Evolutionary conservation across 805 yeast genomes (phyloP).

Genomic region (Sugiyamaella qingdaonensis): DNA sequence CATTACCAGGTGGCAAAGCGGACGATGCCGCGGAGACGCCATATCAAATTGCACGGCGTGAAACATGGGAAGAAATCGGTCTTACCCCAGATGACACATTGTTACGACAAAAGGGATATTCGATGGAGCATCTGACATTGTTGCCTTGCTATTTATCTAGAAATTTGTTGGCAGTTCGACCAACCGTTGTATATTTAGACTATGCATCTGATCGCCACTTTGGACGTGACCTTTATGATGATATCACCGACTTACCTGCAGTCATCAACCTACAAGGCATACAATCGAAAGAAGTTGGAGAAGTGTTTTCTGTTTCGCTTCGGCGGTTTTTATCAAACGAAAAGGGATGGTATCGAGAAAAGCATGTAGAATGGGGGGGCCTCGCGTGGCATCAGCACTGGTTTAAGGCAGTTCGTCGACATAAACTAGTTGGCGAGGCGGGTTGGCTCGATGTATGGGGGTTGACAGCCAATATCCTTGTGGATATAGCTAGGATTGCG

Average conservation of each 20-base stretch:
- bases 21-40: constrained; percentile 61
- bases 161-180: constrained; percentile 77
- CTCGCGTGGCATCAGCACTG: constrained; percentile 32
- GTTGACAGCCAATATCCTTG: constrained; percentile 38
- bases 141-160: constrained; percentile 80
- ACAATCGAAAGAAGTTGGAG: constrained; percentile 31
- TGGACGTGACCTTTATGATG: not conserved
- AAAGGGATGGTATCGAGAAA: constrained; percentile 23
- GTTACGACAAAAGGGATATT: constrained; percentile 44
- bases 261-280: constrained; percentile 12
- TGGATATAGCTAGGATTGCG: constrained; percentile 37
- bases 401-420: constrained; percentile 26
- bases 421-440: constrained; percentile 30
- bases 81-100: constrained; percentile 29
- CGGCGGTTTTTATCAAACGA: constrained; percentile 22
- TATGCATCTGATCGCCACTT: not conserved
- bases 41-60: constrained; percentile 74
- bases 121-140: constrained; percentile 54
- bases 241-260: constrained; percentile 18
- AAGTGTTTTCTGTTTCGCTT: constrained; percentile 28
- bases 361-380: constrained; percentile 33
- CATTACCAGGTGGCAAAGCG: constrained; percentile 92
- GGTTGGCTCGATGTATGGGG: constrained; percentile 38
- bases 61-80: constrained; percentile 85
- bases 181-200: constrained; percentile 43